Percentiles rank a stretch among this genome's conserved stretches.
phyloP scores from a whole-genome alignment of 108 stramenopile genomes.

The Nitzschia inconspicua region DNA sequence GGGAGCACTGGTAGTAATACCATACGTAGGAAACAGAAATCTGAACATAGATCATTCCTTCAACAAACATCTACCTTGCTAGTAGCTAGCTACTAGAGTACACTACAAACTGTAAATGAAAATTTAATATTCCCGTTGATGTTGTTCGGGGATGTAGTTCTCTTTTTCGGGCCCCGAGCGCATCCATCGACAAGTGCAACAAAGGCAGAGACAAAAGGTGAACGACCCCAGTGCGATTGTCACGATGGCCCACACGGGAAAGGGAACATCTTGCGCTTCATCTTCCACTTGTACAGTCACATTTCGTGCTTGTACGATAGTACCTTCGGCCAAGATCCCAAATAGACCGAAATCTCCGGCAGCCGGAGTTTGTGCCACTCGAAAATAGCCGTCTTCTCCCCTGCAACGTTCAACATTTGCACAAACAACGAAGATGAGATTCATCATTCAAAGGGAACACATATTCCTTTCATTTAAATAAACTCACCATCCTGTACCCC shows the following conservation, averaged over 20 bases:
- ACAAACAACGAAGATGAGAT: no score
- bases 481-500: constrained; percentile 28
- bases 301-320: constrained; percentile 11
- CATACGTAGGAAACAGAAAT: no score
- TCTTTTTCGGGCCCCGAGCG: background rate
- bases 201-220: background rate
- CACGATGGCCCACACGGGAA: constrained; percentile 1
- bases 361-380: constrained; percentile 37
- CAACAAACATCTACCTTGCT: no score
- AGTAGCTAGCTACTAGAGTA: no score
- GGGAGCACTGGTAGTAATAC: no score
- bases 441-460: no score
- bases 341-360: constrained; percentile 47
- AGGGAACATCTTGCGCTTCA: background rate
- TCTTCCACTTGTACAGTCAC: background rate
- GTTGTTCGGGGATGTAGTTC: no score
- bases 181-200: background rate
- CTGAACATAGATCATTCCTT: no score
- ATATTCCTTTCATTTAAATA: no score
- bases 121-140: no score
- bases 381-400: constrained; percentile 59
- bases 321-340: constrained; percentile 48
- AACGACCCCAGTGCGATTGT: background rate
- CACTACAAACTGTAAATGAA: no score
- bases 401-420: no score